A percentile compares a stretch with the other conserved stretches of the same genome.
Evolutionary conservation across 2,329 filamentous ascomycete species (phyloP).

Genomic region (Exserohilum rostratum): DNA sequence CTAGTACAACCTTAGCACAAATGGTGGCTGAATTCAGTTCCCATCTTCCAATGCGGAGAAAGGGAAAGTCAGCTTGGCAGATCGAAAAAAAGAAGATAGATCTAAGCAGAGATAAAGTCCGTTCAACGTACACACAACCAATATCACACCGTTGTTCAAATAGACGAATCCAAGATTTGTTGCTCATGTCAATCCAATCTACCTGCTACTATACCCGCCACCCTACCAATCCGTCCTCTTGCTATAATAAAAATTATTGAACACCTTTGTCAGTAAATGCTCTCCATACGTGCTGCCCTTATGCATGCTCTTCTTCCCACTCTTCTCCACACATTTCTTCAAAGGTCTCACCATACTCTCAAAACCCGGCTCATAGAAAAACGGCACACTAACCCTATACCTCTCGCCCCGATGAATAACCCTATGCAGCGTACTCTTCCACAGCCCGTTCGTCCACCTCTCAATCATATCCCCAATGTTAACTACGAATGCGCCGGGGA

Average conservation of each 20-base stretch:
- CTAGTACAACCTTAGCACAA: too few species aligned
- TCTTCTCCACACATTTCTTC: constrained; percentile 45
- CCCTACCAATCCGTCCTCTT: constrained; percentile 33
- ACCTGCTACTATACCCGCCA: too few species aligned
- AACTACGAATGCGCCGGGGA: constrained; percentile 54
- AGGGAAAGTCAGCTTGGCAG: too few species aligned
- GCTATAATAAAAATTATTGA: constrained; percentile 50
- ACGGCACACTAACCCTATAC: constrained; percentile 54
- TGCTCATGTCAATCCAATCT: too few species aligned
- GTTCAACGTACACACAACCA: too few species aligned
- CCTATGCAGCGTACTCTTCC: constrained; percentile 53
- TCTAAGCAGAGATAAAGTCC: too few species aligned
- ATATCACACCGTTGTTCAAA: too few species aligned
- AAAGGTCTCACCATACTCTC: constrained; percentile 49
- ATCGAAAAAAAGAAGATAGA: too few species aligned
- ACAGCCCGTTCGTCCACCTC: constrained; percentile 53
- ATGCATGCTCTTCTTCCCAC: constrained; percentile 37
- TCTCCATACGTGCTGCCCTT: constrained; percentile 50
- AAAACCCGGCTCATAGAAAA: constrained; percentile 58
- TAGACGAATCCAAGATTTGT: too few species aligned
- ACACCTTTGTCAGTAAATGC: constrained; percentile 52
- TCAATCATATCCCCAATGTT: constrained; percentile 59
- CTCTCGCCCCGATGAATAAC: constrained; percentile 51
- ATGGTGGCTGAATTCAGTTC: too few species aligned
- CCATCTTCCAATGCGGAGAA: too few species aligned